Evolutionary conservation across 495 filamentous ascomycete genomes (phyloP).

Genomic region (Xylaria bambusicola): DNA sequence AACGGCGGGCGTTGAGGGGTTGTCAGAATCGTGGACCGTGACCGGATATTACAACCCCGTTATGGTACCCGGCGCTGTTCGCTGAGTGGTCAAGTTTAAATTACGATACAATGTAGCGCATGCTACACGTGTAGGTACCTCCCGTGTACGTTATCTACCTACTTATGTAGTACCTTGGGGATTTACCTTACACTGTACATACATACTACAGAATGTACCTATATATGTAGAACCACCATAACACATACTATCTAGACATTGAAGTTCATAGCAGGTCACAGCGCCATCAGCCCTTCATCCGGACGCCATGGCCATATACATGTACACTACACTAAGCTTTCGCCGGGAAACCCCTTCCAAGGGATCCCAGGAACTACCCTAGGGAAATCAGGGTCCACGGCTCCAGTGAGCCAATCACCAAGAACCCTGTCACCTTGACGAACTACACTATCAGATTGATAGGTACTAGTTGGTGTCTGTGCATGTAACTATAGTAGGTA

Average conservation of each 20-base stretch:
- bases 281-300: conserved; percentile 2
- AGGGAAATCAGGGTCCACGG: conserved; percentile 7
- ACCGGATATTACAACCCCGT: conserved; percentile 9
- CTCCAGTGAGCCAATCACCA: neutral
- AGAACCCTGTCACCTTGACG: conserved; percentile 10
- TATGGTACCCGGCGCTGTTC: neutral
- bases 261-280: too few relatives aligned
- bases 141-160: too few relatives aligned
- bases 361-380: neutral
- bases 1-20: neutral
- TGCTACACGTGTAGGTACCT: neutral
- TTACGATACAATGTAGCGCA: neutral
- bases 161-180: too few relatives aligned
- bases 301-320: neutral
- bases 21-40: neutral
- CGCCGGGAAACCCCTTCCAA: conserved; percentile 4
- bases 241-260: too few relatives aligned
- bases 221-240: too few relatives aligned
- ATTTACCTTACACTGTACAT: too few relatives aligned
- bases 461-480: neutral
- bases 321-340: neutral
- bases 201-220: neutral
- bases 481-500: too few relatives aligned
- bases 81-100: conserved; percentile 5
- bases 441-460: conserved; percentile 1